Evolutionary conservation across 352 stramenopile species (phyloP), one percentile per base, ranked within the genome.

Genomic region (Bremia lactucae): DNA sequence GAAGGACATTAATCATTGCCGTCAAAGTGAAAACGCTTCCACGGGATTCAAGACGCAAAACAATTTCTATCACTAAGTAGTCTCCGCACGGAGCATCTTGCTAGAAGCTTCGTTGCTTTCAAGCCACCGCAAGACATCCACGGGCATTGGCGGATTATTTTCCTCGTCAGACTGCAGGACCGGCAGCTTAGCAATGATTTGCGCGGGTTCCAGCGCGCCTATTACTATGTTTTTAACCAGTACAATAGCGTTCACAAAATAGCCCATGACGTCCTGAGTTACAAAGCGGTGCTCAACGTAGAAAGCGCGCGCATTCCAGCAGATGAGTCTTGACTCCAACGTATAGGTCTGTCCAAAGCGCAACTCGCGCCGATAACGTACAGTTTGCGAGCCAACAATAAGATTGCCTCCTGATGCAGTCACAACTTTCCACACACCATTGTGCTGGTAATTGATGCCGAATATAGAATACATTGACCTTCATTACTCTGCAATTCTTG

Each of bases 201-300:
- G 61, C 16, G 56, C 39, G 2, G 78, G 81, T 15, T 47, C 63
- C 4, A 86, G 53, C n/a, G 58, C 48, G 6, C 81, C 81, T 13
- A 93, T 36, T 33, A 91, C 78, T 3, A 52, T 81, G 62, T 93
- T 93, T 67, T 93, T 93, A 15, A 91, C 81, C n/a, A 90, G 45
- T 19, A 91, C 59, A 42, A 93, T 74, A n/a, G 78, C 78, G 47
- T 93, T 75, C 15, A 93, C 62, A 51, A 93, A 93, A n/a, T 55
- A 43, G 14, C 47, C 46, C 20, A 48, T 52, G 25, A 29, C 20
- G 11, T 42, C 31, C 22, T 59, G 55, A 13, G 74, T 89, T 39
- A 85, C 69, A 42, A 93, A 93, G 14, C 76, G 76, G 31, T 93
- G 81, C 55, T 93, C 81, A 2, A 93, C 60, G 57, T 91, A 93